Percentiles rank a stretch among this genome's conserved stretches.
Conservation (phyloP, 2,329 filamentous ascomycete genomes). For the Sporothrix luriei region DNA sequence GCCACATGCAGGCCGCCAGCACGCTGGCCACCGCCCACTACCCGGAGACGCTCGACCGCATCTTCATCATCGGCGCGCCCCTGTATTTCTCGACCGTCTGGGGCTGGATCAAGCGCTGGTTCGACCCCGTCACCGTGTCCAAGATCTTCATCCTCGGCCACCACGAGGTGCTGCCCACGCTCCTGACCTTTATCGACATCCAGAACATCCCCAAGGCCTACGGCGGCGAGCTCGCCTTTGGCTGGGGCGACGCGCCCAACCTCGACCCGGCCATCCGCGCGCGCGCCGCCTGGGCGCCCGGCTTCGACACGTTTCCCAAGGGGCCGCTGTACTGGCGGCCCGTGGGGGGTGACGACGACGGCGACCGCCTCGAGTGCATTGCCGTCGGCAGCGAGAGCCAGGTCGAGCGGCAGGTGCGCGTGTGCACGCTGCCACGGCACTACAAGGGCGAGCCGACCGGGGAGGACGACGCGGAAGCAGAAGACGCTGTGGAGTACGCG, state of each 20-base stretch:
- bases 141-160: conserved; percentile 90
- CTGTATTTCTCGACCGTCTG: conserved; percentile 90
- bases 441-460: conserved; percentile 38
- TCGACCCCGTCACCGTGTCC: conserved; percentile 87
- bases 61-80: conserved; percentile 78
- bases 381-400: conserved; percentile 55
- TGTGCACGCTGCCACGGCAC: conserved; percentile 56
- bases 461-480: conserved; percentile 24
- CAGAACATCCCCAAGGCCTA: conserved; percentile 86
- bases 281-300: conserved; percentile 56
- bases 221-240: conserved; percentile 81
- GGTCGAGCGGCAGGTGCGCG: conserved; percentile 49
- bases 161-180: conserved; percentile 72
- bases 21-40: conserved; percentile 90
- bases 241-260: conserved; percentile 73
- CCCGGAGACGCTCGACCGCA: conserved; percentile 83
- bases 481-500: conserved; percentile 11
- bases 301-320: conserved; percentile 55
- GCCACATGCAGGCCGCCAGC: conserved; percentile 91
- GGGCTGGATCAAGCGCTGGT: conserved; percentile 96
- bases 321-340: conserved; percentile 62
- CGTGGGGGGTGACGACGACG: conserved; percentile 48
- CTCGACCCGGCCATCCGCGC: conserved; percentile 65
- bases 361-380: conserved; percentile 54
- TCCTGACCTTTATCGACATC: conserved; percentile 78